Evolutionary conservation across 805 yeast genomes (phyloP), one percentile per base, ranked within the genome.

Genomic region (Myxozyma nipponensis): DNA sequence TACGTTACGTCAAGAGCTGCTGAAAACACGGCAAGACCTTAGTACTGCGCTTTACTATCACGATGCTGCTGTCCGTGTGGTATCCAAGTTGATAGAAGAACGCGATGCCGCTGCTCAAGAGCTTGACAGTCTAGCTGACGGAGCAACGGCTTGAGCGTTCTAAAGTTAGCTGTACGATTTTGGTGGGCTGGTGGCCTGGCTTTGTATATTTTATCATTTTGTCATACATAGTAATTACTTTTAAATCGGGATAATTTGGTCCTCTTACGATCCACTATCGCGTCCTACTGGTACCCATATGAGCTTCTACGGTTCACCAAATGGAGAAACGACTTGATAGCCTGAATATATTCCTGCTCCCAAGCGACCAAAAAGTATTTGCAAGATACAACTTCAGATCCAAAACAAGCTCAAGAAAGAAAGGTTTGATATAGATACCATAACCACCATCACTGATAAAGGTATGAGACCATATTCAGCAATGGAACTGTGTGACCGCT

Each of bases 21-120:
- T 74, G 45, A 71, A 72, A 22, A 75, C 89, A 1, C 77, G 84
- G 51, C 79, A 84, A 58, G 91, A 88, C 61, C 70, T 90, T 43
- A 82, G 93, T 24, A 70, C 83, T 2, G 83, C 95, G 0, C 69
- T 88, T 32, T 89, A 87, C 62, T 84, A 82, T 61, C 86, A 86
- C 56, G 96, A 89, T 64, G 96, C 96, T 0, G 95, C 96, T 2
- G 82, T 86, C 1, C 72, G 89, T 50, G 95, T 90, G 1, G 95
- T 93, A 0, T 82, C 95, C 0, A 74, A 76, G 30, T 80, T 87
- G 1, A 71, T 83, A n/a, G 74, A 75, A 48, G 96, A 90, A 60
- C 71, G 89, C 37, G 95, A 87, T 54, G 86, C 81, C 41, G 84
- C 90, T 1, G 75, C 76, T 53, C 63, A 63, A n/a, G 88, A 89